phyloP scores from a whole-genome alignment of 2,329 filamentous ascomycete genomes.

The Fusarium pseudonygamai region DNA sequence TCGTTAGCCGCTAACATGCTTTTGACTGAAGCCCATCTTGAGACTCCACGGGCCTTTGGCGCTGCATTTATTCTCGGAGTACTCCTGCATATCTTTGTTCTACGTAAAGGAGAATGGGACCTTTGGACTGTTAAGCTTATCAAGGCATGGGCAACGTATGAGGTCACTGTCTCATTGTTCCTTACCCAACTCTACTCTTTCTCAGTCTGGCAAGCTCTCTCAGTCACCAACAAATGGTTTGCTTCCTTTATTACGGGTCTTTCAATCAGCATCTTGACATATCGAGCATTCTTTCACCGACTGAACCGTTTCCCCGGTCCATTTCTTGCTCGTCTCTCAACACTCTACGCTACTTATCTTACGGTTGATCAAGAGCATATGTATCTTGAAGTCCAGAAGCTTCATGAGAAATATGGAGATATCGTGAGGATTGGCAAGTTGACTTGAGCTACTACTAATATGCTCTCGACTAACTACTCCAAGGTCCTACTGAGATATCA shows the following conservation, averaged over 20 bases:
- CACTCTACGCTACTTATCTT: background rate
- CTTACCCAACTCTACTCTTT: background rate
- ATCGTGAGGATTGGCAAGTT: constrained; percentile 23
- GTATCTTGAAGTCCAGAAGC: constrained; percentile 14
- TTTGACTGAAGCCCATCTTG: background rate
- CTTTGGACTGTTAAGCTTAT: background rate
- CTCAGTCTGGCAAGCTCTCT: background rate
- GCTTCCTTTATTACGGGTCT: background rate
- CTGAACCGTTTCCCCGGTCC: constrained; percentile 23
- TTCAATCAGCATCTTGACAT: constrained; percentile 3
- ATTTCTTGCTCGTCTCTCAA: constrained; percentile 13
- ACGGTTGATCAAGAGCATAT: background rate
- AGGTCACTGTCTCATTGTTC: background rate
- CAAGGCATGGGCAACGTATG: background rate
- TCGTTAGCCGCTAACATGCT: background rate
- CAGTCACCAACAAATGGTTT: background rate
- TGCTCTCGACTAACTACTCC: rapidly evolving
- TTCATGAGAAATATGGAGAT: constrained; percentile 26
- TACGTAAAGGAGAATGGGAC: constrained; percentile 28
- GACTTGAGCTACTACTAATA: rapidly evolving
- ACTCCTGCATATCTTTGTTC: background rate
- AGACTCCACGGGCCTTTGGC: background rate
- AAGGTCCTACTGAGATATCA: constrained; percentile 19
- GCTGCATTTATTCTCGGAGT: background rate
- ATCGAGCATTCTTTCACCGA: constrained; percentile 23